Percentiles rank a stretch among this genome's conserved stretches.
These are phyloP conservation scores for Aspergillus chevalieri DNA, from an alignment of 2,329 filamentous ascomycete genomes.

Conservation along the genomic window DNA sequence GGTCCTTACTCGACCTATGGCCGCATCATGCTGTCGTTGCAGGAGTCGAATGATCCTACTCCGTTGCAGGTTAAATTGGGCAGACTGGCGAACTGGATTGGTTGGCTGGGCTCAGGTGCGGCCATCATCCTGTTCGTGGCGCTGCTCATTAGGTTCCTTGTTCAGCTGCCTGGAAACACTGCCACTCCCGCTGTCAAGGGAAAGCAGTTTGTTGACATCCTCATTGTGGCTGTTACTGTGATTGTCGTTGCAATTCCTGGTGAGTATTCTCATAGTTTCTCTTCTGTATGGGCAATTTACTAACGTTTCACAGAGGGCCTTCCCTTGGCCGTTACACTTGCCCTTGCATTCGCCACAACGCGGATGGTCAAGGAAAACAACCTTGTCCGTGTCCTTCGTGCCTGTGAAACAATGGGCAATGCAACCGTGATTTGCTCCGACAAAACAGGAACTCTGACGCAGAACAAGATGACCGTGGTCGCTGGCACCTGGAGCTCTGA, in stretches of 20 bases:
- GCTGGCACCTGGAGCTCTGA: conserved; percentile 61
- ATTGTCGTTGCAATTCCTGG: conserved; percentile 70
- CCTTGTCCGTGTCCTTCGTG: conserved; percentile 67
- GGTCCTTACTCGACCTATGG: conserved; percentile 69
- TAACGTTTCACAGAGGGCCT: conserved; percentile 52
- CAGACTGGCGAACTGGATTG: conserved; percentile 69
- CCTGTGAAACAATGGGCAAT: conserved; percentile 77
- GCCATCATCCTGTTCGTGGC: conserved; percentile 79
- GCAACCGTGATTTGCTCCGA: conserved; percentile 75
- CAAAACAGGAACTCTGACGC: conserved; percentile 69
- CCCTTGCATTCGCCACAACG: conserved; percentile 69
- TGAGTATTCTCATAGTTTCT: conserved; percentile 14
- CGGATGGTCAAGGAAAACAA: conserved; percentile 74
- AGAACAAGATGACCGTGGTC: conserved; percentile 72
- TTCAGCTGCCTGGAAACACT: conserved; percentile 51
- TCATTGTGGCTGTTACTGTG: conserved; percentile 73
- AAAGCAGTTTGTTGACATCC: conserved; percentile 67
- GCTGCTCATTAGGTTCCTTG: conserved; percentile 78
- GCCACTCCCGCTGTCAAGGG: conserved; percentile 65
- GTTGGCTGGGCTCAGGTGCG: conserved; percentile 64
- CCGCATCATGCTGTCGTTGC: conserved; percentile 67
- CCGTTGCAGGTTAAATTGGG: conserved; percentile 72
- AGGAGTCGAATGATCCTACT: conserved; percentile 68
- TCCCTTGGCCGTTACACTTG: conserved; percentile 70
- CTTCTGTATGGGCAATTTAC: conserved; percentile 30